Conservation (phyloP, 1,284 basidiomycete genomes). For the Erythrobasidium hasegawianum region DNA sequence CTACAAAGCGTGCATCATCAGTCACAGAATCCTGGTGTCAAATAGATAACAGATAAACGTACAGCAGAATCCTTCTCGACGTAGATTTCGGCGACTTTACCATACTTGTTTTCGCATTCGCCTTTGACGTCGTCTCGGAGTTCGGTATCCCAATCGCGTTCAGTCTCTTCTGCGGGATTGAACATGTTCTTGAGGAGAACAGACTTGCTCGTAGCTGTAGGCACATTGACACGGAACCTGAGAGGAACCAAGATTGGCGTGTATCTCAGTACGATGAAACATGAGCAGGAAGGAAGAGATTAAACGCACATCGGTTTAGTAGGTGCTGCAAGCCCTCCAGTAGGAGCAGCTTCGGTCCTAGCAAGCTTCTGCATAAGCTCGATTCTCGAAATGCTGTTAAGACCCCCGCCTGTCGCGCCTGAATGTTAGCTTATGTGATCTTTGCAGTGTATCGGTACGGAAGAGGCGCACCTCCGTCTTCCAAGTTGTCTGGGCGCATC, state of each 20-base stretch:
- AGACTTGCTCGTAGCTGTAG: conserved; percentile 45
- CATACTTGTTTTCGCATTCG: conserved; percentile 89
- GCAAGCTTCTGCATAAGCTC: conserved; percentile 99
- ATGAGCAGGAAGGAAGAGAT: conserved; percentile 32
- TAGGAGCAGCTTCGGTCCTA: conserved; percentile 54
- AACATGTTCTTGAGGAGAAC: conserved; percentile 89
- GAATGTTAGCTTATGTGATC: neutral
- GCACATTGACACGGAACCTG: conserved; percentile 48
- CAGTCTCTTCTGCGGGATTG: conserved; percentile 92
- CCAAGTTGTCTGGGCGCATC: conserved; percentile 35
- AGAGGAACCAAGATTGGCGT: conserved; percentile 48
- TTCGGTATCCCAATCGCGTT: conserved; percentile 92
- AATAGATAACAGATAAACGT: conserved; percentile 41
- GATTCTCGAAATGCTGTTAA: conserved; percentile 91
- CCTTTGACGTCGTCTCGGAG: conserved; percentile 92
- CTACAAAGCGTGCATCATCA: too few relatives aligned
- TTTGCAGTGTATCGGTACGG: neutral
- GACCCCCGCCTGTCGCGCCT: conserved; percentile 56
- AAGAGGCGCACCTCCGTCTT: conserved; percentile 38
- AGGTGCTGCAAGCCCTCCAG: conserved; percentile 53
- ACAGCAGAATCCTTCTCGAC: conserved; percentile 92
- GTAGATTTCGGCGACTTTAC: conserved; percentile 77
- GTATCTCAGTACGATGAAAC: too few relatives aligned
- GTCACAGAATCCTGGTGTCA: neutral
- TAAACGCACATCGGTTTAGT: conserved; percentile 39